Percentiles rank a stretch among this genome's conserved stretches.
Evolutionary conservation across 306 rosid species (phyloP).

Genomic region (Vigna trinervia): DNA sequence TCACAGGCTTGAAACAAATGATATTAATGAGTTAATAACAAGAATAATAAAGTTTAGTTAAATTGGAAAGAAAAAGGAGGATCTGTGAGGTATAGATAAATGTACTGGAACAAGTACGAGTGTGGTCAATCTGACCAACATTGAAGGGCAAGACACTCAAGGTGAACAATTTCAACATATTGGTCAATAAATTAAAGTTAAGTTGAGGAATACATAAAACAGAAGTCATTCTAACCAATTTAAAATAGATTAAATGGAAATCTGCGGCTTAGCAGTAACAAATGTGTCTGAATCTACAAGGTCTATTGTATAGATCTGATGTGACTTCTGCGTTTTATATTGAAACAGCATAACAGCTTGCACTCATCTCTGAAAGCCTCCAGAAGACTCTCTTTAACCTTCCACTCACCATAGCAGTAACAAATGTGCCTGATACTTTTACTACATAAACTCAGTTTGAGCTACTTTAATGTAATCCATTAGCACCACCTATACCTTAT

Average conservation of each 20-base stretch:
- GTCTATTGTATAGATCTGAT: not conserved
- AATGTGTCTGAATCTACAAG: slow-evolving; percentile 5
- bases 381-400: not conserved
- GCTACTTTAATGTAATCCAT: too few relatives aligned
- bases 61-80: not conserved
- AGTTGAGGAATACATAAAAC: not conserved
- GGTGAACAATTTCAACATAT: slow-evolving; percentile 10
- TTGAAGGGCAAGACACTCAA: not conserved
- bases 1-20: not conserved
- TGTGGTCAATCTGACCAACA: not conserved
- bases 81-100: slow-evolving; percentile 9
- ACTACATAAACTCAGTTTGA: not conserved
- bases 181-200: not conserved
- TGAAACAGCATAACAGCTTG: not conserved
- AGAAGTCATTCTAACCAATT: not conserved
- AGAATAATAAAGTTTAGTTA: slow-evolving; percentile 13
- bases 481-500: not conserved
- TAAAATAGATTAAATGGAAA: not conserved
- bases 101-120: not conserved
- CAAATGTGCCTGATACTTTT: not conserved
- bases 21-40: slow-evolving; percentile 3
- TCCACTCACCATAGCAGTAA: too few relatives aligned
- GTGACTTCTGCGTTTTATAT: not conserved
- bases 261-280: not conserved
- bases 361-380: not conserved